phyloP scores from a whole-genome alignment of 1,139 yeast genomes.

The Yamadazyma blattariae region DNA sequence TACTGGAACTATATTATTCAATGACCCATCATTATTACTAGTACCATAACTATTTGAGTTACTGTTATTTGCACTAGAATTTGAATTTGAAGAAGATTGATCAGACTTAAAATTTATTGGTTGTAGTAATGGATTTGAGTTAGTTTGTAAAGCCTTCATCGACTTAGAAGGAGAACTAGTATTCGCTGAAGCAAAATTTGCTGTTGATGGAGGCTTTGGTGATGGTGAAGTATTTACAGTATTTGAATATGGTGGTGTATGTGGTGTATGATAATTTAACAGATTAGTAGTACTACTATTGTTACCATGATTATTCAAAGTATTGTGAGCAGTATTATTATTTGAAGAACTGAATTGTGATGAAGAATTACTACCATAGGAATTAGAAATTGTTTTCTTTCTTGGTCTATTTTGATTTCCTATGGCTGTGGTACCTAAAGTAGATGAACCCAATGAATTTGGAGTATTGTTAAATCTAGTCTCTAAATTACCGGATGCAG shows the following conservation, averaged over 20 bases:
- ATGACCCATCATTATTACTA: background rate
- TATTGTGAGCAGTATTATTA: conserved; percentile 1
- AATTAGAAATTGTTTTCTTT: conserved; percentile 40
- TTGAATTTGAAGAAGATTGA: background rate
- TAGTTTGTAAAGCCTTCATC: conserved; percentile 53
- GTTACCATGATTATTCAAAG: conserved; percentile 2
- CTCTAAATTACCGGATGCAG: conserved; percentile 45
- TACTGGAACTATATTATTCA: background rate
- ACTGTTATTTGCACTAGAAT: background rate
- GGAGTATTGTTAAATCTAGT: conserved; percentile 24
- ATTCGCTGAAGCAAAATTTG: conserved; percentile 18
- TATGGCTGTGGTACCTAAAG: conserved; percentile 11
- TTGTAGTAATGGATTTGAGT: conserved; percentile 51
- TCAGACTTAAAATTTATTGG: conserved; percentile 53
- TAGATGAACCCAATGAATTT: conserved; percentile 12
- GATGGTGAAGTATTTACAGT: conserved; percentile 32
- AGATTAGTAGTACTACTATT: background rate
- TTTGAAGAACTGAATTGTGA: conserved; percentile 1
- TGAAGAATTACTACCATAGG: conserved; percentile 20
- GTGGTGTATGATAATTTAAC: conserved; percentile 19
- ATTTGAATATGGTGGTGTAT: conserved; percentile 36
- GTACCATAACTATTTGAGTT: background rate
- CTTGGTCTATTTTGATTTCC: conserved; percentile 21
- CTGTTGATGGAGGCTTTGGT: conserved; percentile 34
- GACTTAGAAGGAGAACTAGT: conserved; percentile 47